Evolutionary conservation across 257 asterid species (phyloP).

Genomic region (Plantago ovata): DNA sequence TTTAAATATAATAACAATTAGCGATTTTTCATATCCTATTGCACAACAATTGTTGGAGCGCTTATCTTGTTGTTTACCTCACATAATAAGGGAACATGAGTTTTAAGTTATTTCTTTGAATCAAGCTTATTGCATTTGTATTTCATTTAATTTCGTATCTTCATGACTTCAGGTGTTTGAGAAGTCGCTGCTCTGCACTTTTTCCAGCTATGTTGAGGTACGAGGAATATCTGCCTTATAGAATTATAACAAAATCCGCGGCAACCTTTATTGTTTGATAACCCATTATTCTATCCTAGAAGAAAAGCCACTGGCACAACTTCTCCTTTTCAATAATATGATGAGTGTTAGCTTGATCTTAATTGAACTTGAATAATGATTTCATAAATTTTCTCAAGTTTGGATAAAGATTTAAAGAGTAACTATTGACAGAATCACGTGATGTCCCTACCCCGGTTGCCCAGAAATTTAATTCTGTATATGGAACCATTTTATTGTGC

Average conservation of each 20-base stretch:
- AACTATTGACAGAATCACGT: neutral
- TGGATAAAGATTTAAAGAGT: neutral
- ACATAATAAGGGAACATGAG: constrained; percentile 8
- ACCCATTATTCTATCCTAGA: neutral
- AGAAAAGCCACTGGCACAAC: neutral
- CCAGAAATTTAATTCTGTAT: too few species aligned
- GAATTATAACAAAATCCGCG: neutral
- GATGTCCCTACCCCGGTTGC: too few species aligned
- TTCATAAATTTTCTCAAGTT: constrained; percentile 1
- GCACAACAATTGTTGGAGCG: constrained; percentile 2
- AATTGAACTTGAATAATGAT: constrained; percentile 1
- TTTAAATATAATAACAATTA: neutral
- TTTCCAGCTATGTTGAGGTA: constrained; percentile 86
- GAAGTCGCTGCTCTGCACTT: constrained; percentile 72
- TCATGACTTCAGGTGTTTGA: constrained; percentile 60
- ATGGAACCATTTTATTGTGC: neutral
- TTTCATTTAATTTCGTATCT: constrained; percentile 3
- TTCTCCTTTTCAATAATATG: neutral
- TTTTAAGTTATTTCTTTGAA: neutral
- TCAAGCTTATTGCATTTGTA: neutral
- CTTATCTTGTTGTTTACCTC: constrained; percentile 14
- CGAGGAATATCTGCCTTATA: neutral
- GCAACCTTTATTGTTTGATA: neutral
- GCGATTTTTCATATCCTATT: neutral
- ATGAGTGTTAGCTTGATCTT: neutral